A percentile compares a stretch with the other conserved stretches of the same genome.
phyloP scores from a whole-genome alignment of 2,329 filamentous ascomycete species.

The Penicillium psychrosexuale region DNA sequence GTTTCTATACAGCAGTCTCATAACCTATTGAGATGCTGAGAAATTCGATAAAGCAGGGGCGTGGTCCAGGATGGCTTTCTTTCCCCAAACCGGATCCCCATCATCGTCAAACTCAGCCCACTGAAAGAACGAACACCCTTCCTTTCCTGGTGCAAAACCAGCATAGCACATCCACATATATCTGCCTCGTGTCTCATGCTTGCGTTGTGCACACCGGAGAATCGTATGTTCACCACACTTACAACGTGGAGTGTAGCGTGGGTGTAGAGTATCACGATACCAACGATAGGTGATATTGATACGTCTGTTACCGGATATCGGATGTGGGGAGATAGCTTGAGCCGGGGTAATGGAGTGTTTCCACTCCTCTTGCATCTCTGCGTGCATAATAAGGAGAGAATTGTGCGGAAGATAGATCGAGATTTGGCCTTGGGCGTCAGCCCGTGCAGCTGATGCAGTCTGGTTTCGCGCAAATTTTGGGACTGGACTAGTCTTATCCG shows the following conservation, averaged over 20 bases:
- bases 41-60: slow-evolving; percentile 29
- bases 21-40: slow-evolving; percentile 17
- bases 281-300: slow-evolving; percentile 94
- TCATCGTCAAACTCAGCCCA: slow-evolving; percentile 88
- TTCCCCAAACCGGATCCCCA: slow-evolving; percentile 68
- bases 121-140: slow-evolving; percentile 72
- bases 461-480: slow-evolving; percentile 31
- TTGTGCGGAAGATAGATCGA: slow-evolving; percentile 93
- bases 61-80: slow-evolving; percentile 13
- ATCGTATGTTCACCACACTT: slow-evolving; percentile 66
- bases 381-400: slow-evolving; percentile 90
- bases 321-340: slow-evolving; percentile 76
- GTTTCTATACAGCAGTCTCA: too few species aligned
- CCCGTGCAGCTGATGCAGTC: slow-evolving; percentile 23
- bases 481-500: slow-evolving; percentile 5
- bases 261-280: slow-evolving; percentile 75
- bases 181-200: slow-evolving; percentile 69
- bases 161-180: slow-evolving; percentile 96
- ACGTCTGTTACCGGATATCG: slow-evolving; percentile 71
- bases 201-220: slow-evolving; percentile 75
- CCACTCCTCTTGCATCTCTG: slow-evolving; percentile 97
- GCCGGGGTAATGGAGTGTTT: slow-evolving; percentile 82
- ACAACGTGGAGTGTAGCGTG: slow-evolving; percentile 73
- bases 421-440: slow-evolving; percentile 77
- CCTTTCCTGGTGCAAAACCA: slow-evolving; percentile 44